These are phyloP conservation scores for Meira nashicola DNA, from an alignment of 1,284 basidiomycete genomes.

Conservation along the genomic window DNA sequence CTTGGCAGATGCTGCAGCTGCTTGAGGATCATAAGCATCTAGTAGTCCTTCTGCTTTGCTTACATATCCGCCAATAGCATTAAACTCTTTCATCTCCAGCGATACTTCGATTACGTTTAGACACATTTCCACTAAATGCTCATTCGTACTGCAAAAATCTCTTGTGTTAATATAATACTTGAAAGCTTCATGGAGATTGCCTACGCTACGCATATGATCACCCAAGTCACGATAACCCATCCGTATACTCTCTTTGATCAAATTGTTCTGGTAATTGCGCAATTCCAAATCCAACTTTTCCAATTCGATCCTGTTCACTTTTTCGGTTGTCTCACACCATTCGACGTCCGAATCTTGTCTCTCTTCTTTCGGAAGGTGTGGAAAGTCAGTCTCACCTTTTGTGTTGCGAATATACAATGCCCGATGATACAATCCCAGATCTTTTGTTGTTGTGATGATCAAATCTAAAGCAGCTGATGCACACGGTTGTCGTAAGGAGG, in stretches of 20 bases:
- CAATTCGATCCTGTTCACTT: constrained; percentile 64
- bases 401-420: constrained; percentile 15
- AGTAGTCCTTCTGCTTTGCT: constrained; percentile 85
- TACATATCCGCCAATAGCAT: constrained; percentile 75
- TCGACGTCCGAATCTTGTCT: constrained; percentile 48
- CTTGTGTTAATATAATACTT: constrained; percentile 76
- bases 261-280: constrained; percentile 80
- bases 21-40: constrained; percentile 59
- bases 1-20: constrained; percentile 20
- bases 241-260: constrained; percentile 91
- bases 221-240: constrained; percentile 82
- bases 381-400: neutral
- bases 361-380: constrained; percentile 18
- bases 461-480: constrained; percentile 25
- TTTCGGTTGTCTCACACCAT: constrained; percentile 66
- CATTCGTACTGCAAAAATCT: constrained; percentile 76
- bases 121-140: constrained; percentile 74
- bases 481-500: constrained; percentile 24
- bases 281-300: constrained; percentile 78
- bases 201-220: constrained; percentile 66
- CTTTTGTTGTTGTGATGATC: constrained; percentile 13
- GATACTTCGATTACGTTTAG: constrained; percentile 54
- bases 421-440: constrained; percentile 14
- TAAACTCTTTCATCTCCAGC: constrained; percentile 74
- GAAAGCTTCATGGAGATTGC: constrained; percentile 66